Evolutionary conservation across 208 protist genomes (phyloP).

Genomic region (Jaenimonas drosophilae): DNA sequence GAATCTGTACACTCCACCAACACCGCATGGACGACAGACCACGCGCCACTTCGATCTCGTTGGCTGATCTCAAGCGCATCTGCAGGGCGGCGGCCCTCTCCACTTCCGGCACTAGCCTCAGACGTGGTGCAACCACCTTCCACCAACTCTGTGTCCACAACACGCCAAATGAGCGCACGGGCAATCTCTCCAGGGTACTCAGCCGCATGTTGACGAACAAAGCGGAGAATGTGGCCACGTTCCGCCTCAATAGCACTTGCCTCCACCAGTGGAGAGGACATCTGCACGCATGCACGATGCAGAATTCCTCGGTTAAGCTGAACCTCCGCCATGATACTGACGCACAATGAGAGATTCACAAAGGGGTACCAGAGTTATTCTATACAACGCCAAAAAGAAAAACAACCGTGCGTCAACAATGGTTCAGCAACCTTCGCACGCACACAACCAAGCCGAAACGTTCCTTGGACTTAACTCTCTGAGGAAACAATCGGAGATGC

Average conservation of each 20-base stretch:
- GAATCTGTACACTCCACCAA: constrained; percentile 45
- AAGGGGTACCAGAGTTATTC: no score
- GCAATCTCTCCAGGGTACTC: constrained; percentile 49
- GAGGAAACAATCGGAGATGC: no score
- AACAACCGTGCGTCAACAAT: no score
- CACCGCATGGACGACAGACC: constrained; percentile 55
- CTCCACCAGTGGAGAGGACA: constrained; percentile 50
- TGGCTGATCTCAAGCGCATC: constrained; percentile 31
- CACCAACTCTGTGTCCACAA: constrained; percentile 75
- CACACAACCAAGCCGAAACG: no score
- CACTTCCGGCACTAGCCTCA: no score
- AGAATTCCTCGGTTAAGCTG: constrained; percentile 46
- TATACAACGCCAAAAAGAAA: no score
- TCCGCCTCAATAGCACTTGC: constrained; percentile 33
- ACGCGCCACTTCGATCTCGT: constrained; percentile 62
- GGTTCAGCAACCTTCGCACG: no score
- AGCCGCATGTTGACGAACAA: constrained; percentile 55
- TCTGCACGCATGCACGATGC: constrained; percentile 77
- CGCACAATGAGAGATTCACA: background rate
- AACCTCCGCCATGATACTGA: constrained; percentile 16
- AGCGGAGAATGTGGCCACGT: constrained; percentile 43
- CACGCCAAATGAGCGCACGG: constrained; percentile 67
- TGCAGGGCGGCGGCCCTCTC: no score
- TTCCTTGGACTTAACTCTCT: no score
- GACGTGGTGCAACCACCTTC: no score